phyloP scores from a whole-genome alignment of 2,329 filamentous ascomycete genomes.

The Cercospora brassicicola region DNA sequence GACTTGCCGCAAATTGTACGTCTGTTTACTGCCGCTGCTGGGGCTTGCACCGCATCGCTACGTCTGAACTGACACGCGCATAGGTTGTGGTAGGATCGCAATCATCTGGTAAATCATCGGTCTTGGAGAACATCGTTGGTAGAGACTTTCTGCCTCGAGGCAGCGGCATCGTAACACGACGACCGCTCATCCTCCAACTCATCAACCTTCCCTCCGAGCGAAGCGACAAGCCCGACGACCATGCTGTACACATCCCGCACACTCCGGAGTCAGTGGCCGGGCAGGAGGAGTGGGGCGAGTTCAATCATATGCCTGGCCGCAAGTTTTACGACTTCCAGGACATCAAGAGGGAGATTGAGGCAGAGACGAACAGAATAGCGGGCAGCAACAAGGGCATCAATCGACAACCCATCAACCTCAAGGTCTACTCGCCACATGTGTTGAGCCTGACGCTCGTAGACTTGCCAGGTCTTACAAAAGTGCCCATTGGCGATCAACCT shows the following conservation, averaged over 20 bases:
- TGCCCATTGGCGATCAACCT: conserved; percentile 95
- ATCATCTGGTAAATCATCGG: conserved; percentile 96
- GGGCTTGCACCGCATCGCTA: background rate
- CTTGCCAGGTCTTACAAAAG: conserved; percentile 92
- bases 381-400: conserved; percentile 99
- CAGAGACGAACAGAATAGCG: conserved; percentile 89
- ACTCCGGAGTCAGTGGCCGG: conserved; percentile 70
- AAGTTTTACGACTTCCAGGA: conserved; percentile 88
- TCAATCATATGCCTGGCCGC: conserved; percentile 88
- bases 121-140: conserved; percentile 97
- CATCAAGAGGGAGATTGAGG: conserved; percentile 95
- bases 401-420: conserved; percentile 93
- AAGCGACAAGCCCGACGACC: conserved; percentile 66
- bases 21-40: conserved; percentile 30
- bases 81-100: conserved; percentile 98
- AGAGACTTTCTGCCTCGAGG: conserved; percentile 95
- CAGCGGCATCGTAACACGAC: conserved; percentile 91
- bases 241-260: conserved; percentile 69
- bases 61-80: conserved; percentile 27
- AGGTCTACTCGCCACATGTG: conserved; percentile 96
- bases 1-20: conserved; percentile 96
- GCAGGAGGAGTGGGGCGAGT: conserved; percentile 83
- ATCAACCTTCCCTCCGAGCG: conserved; percentile 85
- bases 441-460: conserved; percentile 95
- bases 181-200: conserved; percentile 92